Evolutionary conservation across 257 asterid genomes (phyloP), one percentile per base, ranked within the genome.

Genomic region (Petunia secreta): DNA sequence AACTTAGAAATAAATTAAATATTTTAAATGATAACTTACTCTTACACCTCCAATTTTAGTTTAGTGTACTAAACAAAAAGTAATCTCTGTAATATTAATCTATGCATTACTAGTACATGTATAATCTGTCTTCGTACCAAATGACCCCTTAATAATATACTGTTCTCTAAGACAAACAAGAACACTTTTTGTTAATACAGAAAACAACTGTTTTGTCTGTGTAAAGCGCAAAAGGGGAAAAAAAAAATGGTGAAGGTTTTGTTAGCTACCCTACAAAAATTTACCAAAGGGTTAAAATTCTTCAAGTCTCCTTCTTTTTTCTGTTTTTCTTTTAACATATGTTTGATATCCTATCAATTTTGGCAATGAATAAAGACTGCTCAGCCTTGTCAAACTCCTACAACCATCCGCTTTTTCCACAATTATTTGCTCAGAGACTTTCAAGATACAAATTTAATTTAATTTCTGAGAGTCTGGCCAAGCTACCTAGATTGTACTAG

Each of bases 281-380:
- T 68, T 44, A 68, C 40, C 4, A 25, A 7, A 16, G 5, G 16
- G 58, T 69, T 44, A 46, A 46, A 16, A 10, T 10, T 44, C 4
- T 16, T 68, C 9, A 8, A 43, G 4, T 38, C 39, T 4, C 6
- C 13, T 64, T 43, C 5, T 64, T 15, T 39, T 64, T 11, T 69
- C 77, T 4, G 16, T 46, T 16, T 69, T 16, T 69, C 4, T 69
- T 41, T 69, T 69, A 16, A n/a, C 7, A 8, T 65, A 65, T 65
- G 73, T 39, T 64, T 25, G 34, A 64, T 68, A 14, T 69, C 36
- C 34, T 48, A 34, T 71, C 44, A 71, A 71, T 71, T 71, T 46
- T 71, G 25, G 53, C 77, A 71, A 71, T 71, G 48, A 71, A 71
- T 71, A 48, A 48, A 46, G 60, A 52, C 57, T 52, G 15, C 57